phyloP scores from a whole-genome alignment of 1,139 yeast species.

The Yamadazyma membranifaciens region DNA sequence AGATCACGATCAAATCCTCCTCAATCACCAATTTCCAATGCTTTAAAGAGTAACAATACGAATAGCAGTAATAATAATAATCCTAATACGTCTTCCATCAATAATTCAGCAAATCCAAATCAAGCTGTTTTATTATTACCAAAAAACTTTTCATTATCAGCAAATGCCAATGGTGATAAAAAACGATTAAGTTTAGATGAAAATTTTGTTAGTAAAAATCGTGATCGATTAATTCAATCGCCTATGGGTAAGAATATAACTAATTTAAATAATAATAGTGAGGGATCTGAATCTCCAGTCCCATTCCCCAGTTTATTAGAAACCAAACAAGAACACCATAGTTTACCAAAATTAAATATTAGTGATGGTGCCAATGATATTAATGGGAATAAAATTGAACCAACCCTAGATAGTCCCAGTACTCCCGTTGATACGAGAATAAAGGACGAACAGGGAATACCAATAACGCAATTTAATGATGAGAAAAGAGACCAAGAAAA shows the following conservation, averaged over 20 bases:
- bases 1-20: slow-evolving; percentile 38
- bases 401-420: slow-evolving; percentile 5
- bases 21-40: slow-evolving; percentile 22
- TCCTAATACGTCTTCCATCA: slow-evolving; percentile 20
- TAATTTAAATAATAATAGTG: slow-evolving; percentile 16
- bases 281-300: slow-evolving; percentile 6
- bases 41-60: slow-evolving; percentile 7
- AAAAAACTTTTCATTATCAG: slow-evolving; percentile 37
- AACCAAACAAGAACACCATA: background rate
- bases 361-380: slow-evolving; percentile 5
- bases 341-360: slow-evolving; percentile 10
- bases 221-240: slow-evolving; percentile 14
- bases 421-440: slow-evolving; percentile 3
- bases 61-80: slow-evolving; percentile 14
- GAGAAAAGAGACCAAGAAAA: slow-evolving; percentile 1
- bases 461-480: background rate
- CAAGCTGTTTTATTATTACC: slow-evolving; percentile 45
- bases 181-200: slow-evolving; percentile 35
- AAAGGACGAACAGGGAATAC: background rate
- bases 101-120: slow-evolving; percentile 22
- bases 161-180: slow-evolving; percentile 14
- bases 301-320: slow-evolving; percentile 11
- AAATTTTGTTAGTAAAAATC: slow-evolving; percentile 17
- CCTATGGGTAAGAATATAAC: slow-evolving; percentile 20
- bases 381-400: slow-evolving; percentile 5